phyloP scores from a whole-genome alignment of 2,329 filamentous ascomycete genomes.

The Epichloe uncinata region DNA sequence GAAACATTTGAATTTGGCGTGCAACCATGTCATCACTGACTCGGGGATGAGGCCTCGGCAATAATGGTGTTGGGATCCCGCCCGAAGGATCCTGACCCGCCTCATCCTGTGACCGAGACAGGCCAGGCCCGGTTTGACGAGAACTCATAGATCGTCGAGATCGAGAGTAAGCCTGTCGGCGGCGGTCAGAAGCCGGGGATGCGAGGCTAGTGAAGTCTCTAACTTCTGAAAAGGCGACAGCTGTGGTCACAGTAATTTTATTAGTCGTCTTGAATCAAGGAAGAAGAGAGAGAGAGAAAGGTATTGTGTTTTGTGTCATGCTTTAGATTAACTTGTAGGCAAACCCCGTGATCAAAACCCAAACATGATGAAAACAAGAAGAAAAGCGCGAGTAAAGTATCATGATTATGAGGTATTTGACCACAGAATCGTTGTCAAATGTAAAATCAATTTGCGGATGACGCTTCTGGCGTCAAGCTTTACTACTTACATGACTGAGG shows the following conservation, averaged over 20 bases:
- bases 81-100: constrained; percentile 1
- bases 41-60: constrained; percentile 1
- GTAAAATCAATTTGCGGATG: background rate
- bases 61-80: background rate
- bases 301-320: too few relatives aligned
- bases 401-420: too few relatives aligned
- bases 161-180: constrained; percentile 15
- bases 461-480: background rate
- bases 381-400: too few relatives aligned
- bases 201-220: constrained; percentile 3
- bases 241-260: background rate
- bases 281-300: too few relatives aligned
- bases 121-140: constrained; percentile 13
- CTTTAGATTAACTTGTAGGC: too few relatives aligned
- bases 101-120: constrained; percentile 11
- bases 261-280: background rate
- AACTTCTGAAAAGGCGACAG: background rate
- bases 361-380: too few relatives aligned
- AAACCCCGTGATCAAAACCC: too few relatives aligned
- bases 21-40: constrained; percentile 20
- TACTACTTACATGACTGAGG: constrained; percentile 4
- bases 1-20: constrained; percentile 31
- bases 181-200: constrained; percentile 12
- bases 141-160: constrained; percentile 13
- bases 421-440: background rate